phyloP scores from a whole-genome alignment of 139 green algal genomes.

The Zygnema circumcarinatum region DNA sequence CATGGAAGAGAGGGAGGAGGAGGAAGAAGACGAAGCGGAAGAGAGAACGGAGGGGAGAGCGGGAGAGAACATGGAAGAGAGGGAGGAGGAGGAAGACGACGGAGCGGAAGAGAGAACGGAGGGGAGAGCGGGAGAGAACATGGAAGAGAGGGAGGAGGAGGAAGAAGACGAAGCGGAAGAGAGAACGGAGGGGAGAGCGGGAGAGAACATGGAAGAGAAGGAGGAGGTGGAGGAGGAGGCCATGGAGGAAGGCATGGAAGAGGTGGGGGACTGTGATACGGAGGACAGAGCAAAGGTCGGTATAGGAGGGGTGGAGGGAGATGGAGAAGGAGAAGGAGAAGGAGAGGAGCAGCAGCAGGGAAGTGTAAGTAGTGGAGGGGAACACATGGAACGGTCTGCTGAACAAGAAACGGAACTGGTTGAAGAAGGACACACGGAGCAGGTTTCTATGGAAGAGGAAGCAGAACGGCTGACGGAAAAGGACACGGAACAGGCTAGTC shows the following conservation, averaged over 20 bases:
- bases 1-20: too few relatives aligned
- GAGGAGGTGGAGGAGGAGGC: conserved; percentile 7
- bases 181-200: background rate
- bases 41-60: too few relatives aligned
- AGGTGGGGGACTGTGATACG: background rate
- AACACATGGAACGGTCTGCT: background rate
- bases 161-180: conserved; percentile 2
- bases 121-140: too few relatives aligned
- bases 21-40: too few relatives aligned
- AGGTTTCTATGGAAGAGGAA: background rate
- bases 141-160: too few relatives aligned
- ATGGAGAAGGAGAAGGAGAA: background rate
- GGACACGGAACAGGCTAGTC: too few relatives aligned
- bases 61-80: too few relatives aligned
- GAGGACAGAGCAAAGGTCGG: background rate
- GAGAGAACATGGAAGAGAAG: conserved; percentile 8
- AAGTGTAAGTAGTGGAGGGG: background rate
- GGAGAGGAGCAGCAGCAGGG: background rate
- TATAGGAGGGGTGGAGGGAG: background rate
- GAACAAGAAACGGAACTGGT: background rate
- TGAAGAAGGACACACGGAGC: background rate
- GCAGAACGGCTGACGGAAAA: background rate
- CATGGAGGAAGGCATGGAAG: background rate
- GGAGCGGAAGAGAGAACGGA: too few relatives aligned
- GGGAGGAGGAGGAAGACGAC: too few relatives aligned